Evolutionary conservation across 495 filamentous ascomycete genomes (phyloP), one percentile per base, ranked within the genome.

Genomic region (Hypoxylon lienhwacheense): DNA sequence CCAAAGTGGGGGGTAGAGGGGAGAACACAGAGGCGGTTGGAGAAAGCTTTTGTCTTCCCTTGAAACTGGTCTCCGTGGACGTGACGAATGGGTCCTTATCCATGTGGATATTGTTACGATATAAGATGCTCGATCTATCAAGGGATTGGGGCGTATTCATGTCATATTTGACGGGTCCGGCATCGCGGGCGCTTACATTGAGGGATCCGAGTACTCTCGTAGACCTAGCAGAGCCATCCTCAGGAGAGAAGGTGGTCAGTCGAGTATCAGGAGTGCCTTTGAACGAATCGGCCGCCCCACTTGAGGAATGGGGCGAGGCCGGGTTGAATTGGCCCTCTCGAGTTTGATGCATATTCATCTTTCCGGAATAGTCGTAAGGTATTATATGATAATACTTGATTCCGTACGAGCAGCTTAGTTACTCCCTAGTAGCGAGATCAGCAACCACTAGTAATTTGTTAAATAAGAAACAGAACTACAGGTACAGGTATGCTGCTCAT

Each of bases 261-360:
- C 77, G 76, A 17, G 83, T 86, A 45, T 85, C 81, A 0, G 85
- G 84, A 28, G 85, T 86, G 17, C 74, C 78, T 47, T 81, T 77
- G 66, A 71, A 75, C 17, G 84, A 84, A 37, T 76, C 77, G 16
- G 62, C 69, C 32, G 67, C 77, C 17, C 70, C 78, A 50, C 73
- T 78, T 6, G 82, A 83, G 4, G 83, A 85, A 62, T 75, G 77
- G 26, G 83, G 82, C 33, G 82, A 86, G 36, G 69, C 53, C 5
- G 71, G 70, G 57, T 73, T 72, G 66, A 75, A 70, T 10, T 63
- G 47, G 2, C 63, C 63, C 39, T 78, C 73, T 19, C 65, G 66
- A 33, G 55, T 31, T 29, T 75, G 59, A 19, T 59, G 58, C 2
- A 35, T 24, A 20, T 46, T 64, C 64, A 66, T 66, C 35, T 61